Conservation (phyloP, 1,284 basidiomycete genomes). For the Trametes polyzona region DNA sequence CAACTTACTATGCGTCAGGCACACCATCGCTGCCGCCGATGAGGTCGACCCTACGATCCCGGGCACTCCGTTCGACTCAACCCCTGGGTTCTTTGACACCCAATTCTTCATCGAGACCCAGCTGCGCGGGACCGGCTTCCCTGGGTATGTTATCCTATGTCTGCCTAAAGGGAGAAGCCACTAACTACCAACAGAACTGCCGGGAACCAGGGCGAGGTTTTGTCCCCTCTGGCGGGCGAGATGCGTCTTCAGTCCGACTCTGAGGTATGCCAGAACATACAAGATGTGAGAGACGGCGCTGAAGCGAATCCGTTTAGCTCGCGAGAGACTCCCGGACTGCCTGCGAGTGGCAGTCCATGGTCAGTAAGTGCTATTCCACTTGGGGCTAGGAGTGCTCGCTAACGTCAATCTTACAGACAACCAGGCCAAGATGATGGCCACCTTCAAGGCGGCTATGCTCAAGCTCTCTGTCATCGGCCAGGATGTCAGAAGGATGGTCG, state of each 20-base stretch:
- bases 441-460: constrained; percentile 35
- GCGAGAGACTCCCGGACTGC: constrained; percentile 33
- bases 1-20: constrained; percentile 22
- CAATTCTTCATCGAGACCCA: constrained; percentile 46
- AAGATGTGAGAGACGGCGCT: too few relatives aligned
- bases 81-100: constrained; percentile 42
- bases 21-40: constrained; percentile 43
- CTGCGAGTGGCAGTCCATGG: constrained; percentile 44
- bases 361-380: constrained; percentile 25
- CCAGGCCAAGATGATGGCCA: constrained; percentile 32
- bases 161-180: too few relatives aligned
- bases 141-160: constrained; percentile 18
- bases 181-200: constrained; percentile 29
- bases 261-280: too few relatives aligned
- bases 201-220: constrained; percentile 40
- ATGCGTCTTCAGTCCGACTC: constrained; percentile 48
- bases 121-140: constrained; percentile 39
- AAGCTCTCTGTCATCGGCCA: constrained; percentile 38
- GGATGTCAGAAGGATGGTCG: constrained; percentile 27
- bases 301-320: constrained; percentile 8
- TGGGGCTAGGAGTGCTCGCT: background rate
- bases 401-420: constrained; percentile 22
- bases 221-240: constrained; percentile 42
- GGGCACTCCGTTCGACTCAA: constrained; percentile 45
- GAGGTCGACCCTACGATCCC: constrained; percentile 29